Evolutionary conservation across 768 basidiomycete genomes (phyloP), one percentile per base, ranked within the genome.

Genomic region (Lentinula edodes): DNA sequence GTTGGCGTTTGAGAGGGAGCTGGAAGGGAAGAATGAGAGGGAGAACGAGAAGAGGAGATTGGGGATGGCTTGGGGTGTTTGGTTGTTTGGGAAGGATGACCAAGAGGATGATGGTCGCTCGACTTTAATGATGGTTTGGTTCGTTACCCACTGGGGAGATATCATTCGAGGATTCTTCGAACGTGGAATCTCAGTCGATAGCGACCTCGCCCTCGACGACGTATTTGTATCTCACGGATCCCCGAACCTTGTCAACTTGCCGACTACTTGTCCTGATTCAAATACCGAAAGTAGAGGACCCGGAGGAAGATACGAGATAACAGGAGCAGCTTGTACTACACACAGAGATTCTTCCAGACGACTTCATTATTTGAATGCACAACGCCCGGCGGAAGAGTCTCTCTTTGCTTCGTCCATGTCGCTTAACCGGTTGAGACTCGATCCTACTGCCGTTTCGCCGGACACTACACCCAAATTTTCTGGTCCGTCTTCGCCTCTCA

Each of bases 151-250:
- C 16, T 58, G 57, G 57, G 35, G 57, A 15, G 6, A 45, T 28
- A 58, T 58, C 18, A 58, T 58, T 13, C 12, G 57, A 34, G 57
- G 57, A 10, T 58, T 58, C 9, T 58, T 58, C 12, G 57, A 58
- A 13, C 57, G 15, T 16, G 42, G 57, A 2, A 46, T 58, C n/a
- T 18, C 28, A 3, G 46, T 46, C 8, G 43, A 58, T 58, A 12
- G 13, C 13, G 54, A 55, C 43, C 34, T 39, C 28, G 42, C 20
- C 5, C 13, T 9, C 41, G 7, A 58, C 42, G 39, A 48, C 8
- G 9, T n/a, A 10, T n/a, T 20, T 38, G 0, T 9, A 20, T 16
- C 9, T n/a, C 10, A 20, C n/a, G 12, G 18, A 15, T 39, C 36
- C 23, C 5, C 23, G 53, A 12, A 32, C 34, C 16, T 38, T 23